Conservation (phyloP, 768 basidiomycete species). For the Lanmaoa rubissima region DNA sequence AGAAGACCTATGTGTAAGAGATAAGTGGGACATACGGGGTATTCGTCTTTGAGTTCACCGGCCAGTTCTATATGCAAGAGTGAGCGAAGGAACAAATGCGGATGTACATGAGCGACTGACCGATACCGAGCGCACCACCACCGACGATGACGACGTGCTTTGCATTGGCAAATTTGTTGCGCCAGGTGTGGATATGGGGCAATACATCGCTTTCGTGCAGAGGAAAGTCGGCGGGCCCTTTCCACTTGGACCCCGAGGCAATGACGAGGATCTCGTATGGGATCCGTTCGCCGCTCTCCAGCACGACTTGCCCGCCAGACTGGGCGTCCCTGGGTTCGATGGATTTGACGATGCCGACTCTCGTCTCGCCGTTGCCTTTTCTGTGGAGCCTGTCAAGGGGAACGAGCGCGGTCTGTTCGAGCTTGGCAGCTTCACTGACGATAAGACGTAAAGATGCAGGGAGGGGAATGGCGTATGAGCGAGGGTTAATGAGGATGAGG, state of each 20-base stretch:
- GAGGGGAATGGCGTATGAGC: constrained; percentile 50
- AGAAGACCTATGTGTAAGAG: background rate
- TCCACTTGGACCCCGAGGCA: constrained; percentile 56
- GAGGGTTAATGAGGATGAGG: constrained; percentile 53
- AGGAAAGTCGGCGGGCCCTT: constrained; percentile 48
- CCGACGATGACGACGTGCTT: constrained; percentile 50
- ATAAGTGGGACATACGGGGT: constrained; percentile 32
- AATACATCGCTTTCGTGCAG: constrained; percentile 28
- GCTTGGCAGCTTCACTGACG: constrained; percentile 34
- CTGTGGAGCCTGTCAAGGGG: constrained; percentile 50
- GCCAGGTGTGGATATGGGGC: constrained; percentile 33
- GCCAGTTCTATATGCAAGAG: constrained; percentile 35
- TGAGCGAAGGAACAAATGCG: background rate
- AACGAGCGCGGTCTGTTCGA: constrained; percentile 47
- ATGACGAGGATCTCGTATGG: constrained; percentile 57
- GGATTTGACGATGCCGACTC: constrained; percentile 36
- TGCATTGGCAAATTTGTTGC: constrained; percentile 33
- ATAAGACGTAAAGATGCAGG: constrained; percentile 52
- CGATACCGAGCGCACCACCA: constrained; percentile 56
- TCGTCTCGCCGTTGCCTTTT: constrained; percentile 43
- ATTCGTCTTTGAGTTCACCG: constrained; percentile 44
- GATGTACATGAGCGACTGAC: constrained; percentile 24
- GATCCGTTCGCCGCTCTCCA: constrained; percentile 49
- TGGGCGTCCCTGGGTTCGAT: constrained; percentile 36
- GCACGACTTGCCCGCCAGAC: constrained; percentile 46